Conservation (phyloP, 495 filamentous ascomycete genomes). For the Talaromyces stipitatus region DNA sequence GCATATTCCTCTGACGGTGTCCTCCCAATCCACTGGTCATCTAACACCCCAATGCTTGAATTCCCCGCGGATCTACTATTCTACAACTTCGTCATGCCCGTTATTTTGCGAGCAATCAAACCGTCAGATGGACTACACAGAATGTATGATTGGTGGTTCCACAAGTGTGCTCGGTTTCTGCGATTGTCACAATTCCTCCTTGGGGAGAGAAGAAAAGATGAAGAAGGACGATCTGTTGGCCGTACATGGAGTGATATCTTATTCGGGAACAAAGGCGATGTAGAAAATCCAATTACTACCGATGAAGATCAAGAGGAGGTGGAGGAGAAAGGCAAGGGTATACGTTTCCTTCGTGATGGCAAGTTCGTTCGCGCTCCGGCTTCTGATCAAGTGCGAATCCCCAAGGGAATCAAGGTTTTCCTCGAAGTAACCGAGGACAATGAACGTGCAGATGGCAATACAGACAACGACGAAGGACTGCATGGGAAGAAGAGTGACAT, state of each 20-base stretch:
- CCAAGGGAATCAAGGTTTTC: conserved; percentile 76
- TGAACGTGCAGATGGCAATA: conserved; percentile 49
- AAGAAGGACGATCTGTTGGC: conserved; percentile 63
- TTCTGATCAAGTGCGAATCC: conserved; percentile 88
- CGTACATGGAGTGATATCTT: conserved; percentile 47
- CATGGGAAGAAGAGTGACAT: conserved; percentile 57
- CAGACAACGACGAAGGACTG: conserved; percentile 53
- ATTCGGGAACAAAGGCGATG: conserved; percentile 38
- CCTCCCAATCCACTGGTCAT: conserved; percentile 87
- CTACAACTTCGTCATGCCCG: conserved; percentile 91
- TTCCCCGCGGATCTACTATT: conserved; percentile 92
- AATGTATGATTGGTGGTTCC: conserved; percentile 96
- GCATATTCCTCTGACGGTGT: conserved; percentile 55
- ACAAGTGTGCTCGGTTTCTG: conserved; percentile 69
- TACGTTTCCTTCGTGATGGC: conserved; percentile 64
- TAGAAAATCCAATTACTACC: conserved; percentile 36
- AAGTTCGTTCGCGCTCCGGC: conserved; percentile 82
- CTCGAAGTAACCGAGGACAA: conserved; percentile 71
- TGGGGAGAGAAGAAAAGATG: conserved; percentile 68
- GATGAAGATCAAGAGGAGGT: conserved; percentile 23
- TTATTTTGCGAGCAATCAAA: conserved; percentile 71
- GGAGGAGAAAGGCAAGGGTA: conserved; percentile 28
- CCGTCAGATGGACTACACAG: conserved; percentile 75
- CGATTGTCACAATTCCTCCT: conserved; percentile 91
- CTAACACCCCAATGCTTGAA: conserved; percentile 82